A percentile compares a stretch with the other conserved stretches of the same genome.
Evolutionary conservation across 2,329 filamentous ascomycete species (phyloP).

Genomic region (Diaporthe sp.): DNA sequence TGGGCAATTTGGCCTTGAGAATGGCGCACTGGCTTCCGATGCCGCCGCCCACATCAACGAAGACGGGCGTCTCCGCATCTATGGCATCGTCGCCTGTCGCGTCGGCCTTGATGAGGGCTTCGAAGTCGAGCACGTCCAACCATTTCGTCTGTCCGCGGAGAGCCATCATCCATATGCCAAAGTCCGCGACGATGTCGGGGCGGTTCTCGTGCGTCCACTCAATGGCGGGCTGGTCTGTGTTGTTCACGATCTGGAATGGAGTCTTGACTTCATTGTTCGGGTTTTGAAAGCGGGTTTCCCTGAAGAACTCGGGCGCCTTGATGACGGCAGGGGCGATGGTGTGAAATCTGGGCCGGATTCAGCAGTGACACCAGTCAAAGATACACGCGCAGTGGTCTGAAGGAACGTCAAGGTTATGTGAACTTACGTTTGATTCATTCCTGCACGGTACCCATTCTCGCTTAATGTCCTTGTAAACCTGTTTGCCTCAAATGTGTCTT

Average conservation of each 20-base stretch:
- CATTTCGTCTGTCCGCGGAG: conserved; percentile 39
- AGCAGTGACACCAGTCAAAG: not conserved
- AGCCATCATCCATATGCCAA: conserved; percentile 42
- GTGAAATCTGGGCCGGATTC: not conserved
- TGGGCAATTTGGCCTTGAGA: not conserved
- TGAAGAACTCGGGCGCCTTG: conserved; percentile 31
- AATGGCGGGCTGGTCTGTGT: conserved; percentile 42
- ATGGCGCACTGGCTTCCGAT: conserved; percentile 33
- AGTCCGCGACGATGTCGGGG: conserved; percentile 41
- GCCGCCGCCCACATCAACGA: conserved; percentile 28
- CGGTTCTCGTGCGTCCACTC: conserved; percentile 40
- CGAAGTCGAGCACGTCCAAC: conserved; percentile 43
- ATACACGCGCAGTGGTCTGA: no score
- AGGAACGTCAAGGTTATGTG: not conserved
- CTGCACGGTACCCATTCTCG: conserved; percentile 20
- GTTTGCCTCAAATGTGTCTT: conserved; percentile 37
- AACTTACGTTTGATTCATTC: conserved; percentile 30
- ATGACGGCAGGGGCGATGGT: conserved; percentile 10
- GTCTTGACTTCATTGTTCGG: conserved; percentile 16
- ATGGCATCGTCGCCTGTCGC: not conserved
- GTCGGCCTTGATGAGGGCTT: conserved; percentile 19
- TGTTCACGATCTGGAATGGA: conserved; percentile 30
- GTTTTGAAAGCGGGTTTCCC: conserved; percentile 16
- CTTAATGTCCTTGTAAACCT: conserved; percentile 25
- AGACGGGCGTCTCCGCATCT: not conserved